Evolutionary conservation across 768 basidiomycete genomes (phyloP), one percentile per base, ranked within the genome.

Genomic region (Sutorius australiensis): DNA sequence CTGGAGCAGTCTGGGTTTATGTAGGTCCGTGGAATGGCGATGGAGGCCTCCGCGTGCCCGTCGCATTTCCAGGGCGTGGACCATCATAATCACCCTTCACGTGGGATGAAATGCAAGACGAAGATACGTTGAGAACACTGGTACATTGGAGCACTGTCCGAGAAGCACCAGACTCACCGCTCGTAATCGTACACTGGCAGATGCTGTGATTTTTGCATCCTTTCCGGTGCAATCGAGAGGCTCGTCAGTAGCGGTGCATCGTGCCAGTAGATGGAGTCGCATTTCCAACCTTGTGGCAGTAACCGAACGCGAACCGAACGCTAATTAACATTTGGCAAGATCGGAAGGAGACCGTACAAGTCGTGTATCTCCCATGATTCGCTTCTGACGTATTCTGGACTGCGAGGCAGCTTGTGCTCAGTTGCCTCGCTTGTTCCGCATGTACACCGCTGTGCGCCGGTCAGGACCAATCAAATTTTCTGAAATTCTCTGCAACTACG

Each of bases 31-130:
- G 39, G 34, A 17, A 55, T 47, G 54, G 50, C 50, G 30, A 54
- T 56, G 58, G 52, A 42, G 48, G 11, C 37, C 1, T 28, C 55
- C 65, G 60, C 64, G 54, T 68, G 67, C 48, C 24, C 47, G 31
- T 62, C 64, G 67, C 66, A 57, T 56, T 70, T 61, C 47, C 12
- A 51, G 37, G 54, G 65, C 57, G 46, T 66, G 65, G 42, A 49
- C 51, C 53, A 42, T 41, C 42, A 39, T 11, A 34, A 56, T 51
- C 30, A 44, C 46, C 30, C 33, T 24, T 36, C 69, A 57, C 65
- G 58, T 63, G 67, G 55, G 33, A 43, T 53, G 48, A 30, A 55
- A 66, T 37, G 52, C 42, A 60, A 27, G 48, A 50, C 37, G 34
- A 24, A 11, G 19, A 30, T 1, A n/a, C 41, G 4, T n/a, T 14